Evolutionary conservation across 371 early-diverging fungal genomes (phyloP).

Genomic region (Phascolomyces articulosus): DNA sequence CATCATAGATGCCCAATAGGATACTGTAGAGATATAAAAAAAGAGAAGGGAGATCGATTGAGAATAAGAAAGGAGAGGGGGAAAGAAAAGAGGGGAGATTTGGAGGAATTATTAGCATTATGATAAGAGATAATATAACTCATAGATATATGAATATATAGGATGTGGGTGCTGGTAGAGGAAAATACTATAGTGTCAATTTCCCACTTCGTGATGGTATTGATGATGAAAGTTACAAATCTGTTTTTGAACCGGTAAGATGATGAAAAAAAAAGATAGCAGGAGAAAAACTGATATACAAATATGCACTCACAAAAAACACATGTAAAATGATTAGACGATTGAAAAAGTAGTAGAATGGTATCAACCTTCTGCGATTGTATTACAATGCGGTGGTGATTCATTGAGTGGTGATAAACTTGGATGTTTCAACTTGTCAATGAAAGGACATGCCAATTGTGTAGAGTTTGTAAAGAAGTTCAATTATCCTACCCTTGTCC

Average conservation of each 20-base stretch:
- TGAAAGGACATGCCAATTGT: slow-evolving; percentile 90
- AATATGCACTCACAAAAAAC: no score
- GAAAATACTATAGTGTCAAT: slow-evolving; percentile 87
- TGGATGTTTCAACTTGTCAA: slow-evolving; percentile 92
- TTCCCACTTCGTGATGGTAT: slow-evolving; percentile 94
- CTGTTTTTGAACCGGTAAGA: slow-evolving; percentile 84
- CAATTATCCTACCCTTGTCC: slow-evolving; percentile 81
- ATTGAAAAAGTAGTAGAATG: slow-evolving; percentile 76
- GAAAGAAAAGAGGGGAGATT: not conserved
- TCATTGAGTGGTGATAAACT: slow-evolving; percentile 92
- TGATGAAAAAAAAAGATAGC: not conserved
- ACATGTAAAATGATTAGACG: no score
- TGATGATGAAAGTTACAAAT: slow-evolving; percentile 83
- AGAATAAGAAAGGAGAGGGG: not conserved
- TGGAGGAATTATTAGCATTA: slow-evolving; percentile 8
- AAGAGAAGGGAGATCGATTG: no score
- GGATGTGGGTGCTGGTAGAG: slow-evolving; percentile 77
- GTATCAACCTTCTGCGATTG: slow-evolving; percentile 85
- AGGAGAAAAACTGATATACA: not conserved
- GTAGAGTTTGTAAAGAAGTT: slow-evolving; percentile 85
- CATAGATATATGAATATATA: no score
- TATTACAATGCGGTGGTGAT: slow-evolving; percentile 96
- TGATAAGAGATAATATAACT: no score
- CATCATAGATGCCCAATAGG: no score
- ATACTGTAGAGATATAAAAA: no score